phyloP scores from a whole-genome alignment of 305 asterid species.

The Striga hermonthica region DNA sequence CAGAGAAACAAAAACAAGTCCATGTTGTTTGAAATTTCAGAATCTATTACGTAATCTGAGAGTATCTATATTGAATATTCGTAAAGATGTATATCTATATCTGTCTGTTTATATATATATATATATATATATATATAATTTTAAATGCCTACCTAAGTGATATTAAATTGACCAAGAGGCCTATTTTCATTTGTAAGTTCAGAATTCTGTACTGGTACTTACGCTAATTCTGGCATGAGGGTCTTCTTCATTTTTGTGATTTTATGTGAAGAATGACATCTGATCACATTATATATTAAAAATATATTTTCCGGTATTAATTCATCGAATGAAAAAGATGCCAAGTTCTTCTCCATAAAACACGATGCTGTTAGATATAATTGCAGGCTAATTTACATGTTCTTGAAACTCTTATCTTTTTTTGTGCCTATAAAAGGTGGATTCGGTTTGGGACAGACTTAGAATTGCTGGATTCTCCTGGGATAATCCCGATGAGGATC shows the following conservation, averaged over 20 bases:
- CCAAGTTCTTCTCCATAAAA: neutral
- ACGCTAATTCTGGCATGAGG: neutral
- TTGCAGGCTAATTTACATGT: neutral
- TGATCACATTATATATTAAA: no score
- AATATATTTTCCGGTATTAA: no score
- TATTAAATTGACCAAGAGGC: slow-evolving; percentile 4
- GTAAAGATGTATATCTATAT: neutral
- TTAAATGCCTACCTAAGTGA: neutral
- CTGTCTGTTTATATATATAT: no score
- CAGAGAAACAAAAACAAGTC: slow-evolving; percentile 7
- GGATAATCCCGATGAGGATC: slow-evolving; percentile 92
- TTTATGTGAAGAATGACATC: no score
- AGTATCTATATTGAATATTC: slow-evolving; percentile 8
- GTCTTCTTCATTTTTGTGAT: no score
- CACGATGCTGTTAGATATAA: neutral
- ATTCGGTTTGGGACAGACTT: slow-evolving; percentile 79
- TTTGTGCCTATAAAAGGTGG: slow-evolving; percentile 64
- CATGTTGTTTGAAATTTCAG: slow-evolving; percentile 17
- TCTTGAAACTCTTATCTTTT: slow-evolving; percentile 22
- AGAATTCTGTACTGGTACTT: no score
- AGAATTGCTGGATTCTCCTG: slow-evolving; percentile 91
- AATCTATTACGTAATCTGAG: neutral
- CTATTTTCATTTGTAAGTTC: neutral
- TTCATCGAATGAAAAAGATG: no score
- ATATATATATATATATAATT: neutral